Evolutionary conservation across 768 basidiomycete species (phyloP).

Genomic region (Mycena amicta): DNA sequence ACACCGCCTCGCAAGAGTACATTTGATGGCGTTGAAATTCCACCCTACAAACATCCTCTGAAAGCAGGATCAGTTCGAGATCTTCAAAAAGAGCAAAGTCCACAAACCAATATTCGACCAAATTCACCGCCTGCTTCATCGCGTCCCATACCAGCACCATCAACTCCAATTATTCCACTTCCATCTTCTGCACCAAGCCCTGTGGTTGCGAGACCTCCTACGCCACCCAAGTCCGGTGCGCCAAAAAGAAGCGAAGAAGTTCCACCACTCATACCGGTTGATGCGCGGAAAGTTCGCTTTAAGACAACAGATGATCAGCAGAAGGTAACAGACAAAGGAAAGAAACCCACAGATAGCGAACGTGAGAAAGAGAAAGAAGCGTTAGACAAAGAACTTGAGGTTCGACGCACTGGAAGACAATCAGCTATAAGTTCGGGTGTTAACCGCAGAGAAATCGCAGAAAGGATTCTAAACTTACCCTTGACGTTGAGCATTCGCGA

Average conservation of each 20-base stretch:
- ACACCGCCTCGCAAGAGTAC: background rate
- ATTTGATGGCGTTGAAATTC: slow-evolving; percentile 10
- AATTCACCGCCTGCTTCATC: too few species aligned
- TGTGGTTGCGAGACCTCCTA: background rate
- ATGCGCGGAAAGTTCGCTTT: background rate
- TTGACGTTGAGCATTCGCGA: background rate
- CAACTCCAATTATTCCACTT: too few species aligned
- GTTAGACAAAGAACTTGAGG: background rate
- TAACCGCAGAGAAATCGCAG: background rate
- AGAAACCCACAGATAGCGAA: background rate
- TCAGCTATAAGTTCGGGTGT: background rate
- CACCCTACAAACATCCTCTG: background rate
- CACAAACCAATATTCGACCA: background rate
- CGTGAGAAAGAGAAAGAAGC: background rate
- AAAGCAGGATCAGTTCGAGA: background rate
- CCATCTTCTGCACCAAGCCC: too few species aligned
- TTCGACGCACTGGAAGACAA: background rate
- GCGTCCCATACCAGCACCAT: background rate
- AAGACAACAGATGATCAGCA: background rate
- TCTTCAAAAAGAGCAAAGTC: background rate
- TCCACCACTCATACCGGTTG: background rate
- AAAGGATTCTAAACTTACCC: slow-evolving; percentile 2
- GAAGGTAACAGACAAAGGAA: background rate
- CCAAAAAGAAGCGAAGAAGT: background rate
- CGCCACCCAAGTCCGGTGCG: background rate